A percentile compares a stretch with the other conserved stretches of the same genome.
These are phyloP conservation scores for Komagataella ulmi DNA, from an alignment of 805 yeast species.

Conservation along the genomic window DNA sequence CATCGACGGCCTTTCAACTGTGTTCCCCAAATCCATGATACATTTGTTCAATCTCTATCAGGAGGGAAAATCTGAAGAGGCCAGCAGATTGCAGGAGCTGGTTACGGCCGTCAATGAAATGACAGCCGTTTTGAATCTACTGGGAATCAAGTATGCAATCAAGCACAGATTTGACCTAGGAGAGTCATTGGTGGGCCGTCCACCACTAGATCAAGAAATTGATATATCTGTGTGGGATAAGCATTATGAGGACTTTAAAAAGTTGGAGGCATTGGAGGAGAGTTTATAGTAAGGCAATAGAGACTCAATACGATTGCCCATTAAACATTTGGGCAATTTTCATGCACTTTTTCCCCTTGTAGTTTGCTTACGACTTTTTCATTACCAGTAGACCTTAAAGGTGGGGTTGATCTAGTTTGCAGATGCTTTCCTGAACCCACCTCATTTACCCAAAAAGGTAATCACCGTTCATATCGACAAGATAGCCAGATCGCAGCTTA, in stretches of 20 bases:
- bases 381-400: too few species aligned
- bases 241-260: constrained; percentile 2
- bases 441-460: neutral
- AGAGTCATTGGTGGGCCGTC: constrained; percentile 24
- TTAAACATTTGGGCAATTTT: neutral
- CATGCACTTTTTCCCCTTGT: neutral
- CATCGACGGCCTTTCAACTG: constrained; percentile 38
- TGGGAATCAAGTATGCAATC: constrained; percentile 33
- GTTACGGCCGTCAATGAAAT: constrained; percentile 33
- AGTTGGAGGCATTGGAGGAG: constrained; percentile 3
- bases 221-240: constrained; percentile 17
- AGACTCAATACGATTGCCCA: neutral
- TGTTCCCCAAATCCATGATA: constrained; percentile 35
- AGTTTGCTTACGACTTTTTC: too few species aligned
- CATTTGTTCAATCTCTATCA: constrained; percentile 24
- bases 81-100: constrained; percentile 25
- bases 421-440: neutral
- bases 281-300: neutral
- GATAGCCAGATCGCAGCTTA: too few species aligned
- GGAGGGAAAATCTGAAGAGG: constrained; percentile 25
- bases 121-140: constrained; percentile 26
- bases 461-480: neutral
- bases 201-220: constrained; percentile 26
- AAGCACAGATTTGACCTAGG: constrained; percentile 25
- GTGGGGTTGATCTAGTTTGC: too few species aligned